Evolutionary conservation across 2,329 filamentous ascomycete species (phyloP).

Genomic region (Colletotrichum spaethianum): DNA sequence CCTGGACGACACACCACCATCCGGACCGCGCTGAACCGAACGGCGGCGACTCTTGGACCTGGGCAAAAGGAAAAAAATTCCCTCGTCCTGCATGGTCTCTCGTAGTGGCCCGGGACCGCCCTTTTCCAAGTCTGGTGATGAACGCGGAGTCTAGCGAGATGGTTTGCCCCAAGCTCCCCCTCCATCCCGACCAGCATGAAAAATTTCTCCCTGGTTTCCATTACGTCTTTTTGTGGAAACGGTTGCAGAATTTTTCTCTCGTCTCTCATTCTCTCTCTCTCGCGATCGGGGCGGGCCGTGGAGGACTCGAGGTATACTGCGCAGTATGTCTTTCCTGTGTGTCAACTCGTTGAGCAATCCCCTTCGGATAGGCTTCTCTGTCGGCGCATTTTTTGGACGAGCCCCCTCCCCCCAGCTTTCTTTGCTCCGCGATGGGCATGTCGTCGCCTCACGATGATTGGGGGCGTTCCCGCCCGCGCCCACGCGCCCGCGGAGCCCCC

Average conservation of each 20-base stretch:
- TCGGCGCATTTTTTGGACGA: not conserved
- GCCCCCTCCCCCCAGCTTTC: not conserved
- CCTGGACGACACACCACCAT: conserved; percentile 1
- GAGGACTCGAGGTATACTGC: conserved; percentile 10
- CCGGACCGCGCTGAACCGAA: conserved; percentile 19
- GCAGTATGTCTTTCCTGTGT: not conserved
- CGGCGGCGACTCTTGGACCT: not conserved
- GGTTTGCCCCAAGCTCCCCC: conserved; percentile 25
- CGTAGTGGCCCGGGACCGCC: not conserved
- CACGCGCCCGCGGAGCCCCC: not conserved
- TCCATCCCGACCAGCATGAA: conserved; percentile 17
- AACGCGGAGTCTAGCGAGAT: conserved; percentile 16
- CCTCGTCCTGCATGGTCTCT: not conserved
- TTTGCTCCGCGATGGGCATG: not conserved
- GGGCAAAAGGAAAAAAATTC: not conserved
- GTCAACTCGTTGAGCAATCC: not conserved
- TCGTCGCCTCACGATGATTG: not conserved
- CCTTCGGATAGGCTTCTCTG: conserved; percentile 1
- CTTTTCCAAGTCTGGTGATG: conserved; percentile 16
- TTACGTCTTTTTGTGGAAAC: conserved; percentile 39
- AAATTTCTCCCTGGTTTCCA: conserved; percentile 27
- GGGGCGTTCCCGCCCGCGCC: not conserved
- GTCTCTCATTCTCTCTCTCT: not conserved
- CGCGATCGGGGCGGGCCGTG: conserved; percentile 26
- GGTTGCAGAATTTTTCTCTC: conserved; percentile 29